Evolutionary conservation across 306 rosid genomes (phyloP).

Genomic region (Cajanus cajan): DNA sequence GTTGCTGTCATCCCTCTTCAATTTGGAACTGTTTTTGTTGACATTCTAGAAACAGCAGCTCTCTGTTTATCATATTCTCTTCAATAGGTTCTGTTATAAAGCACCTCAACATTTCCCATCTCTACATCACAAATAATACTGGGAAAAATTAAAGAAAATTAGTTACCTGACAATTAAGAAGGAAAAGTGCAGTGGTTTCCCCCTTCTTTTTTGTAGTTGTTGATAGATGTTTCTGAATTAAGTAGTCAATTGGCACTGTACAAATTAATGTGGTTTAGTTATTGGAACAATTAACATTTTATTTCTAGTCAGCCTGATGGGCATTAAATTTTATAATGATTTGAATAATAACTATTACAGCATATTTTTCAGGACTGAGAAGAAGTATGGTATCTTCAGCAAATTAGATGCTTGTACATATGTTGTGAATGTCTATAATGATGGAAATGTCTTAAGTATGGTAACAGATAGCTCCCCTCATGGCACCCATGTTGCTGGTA

Average conservation of each 20-base stretch:
- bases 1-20: too few species aligned
- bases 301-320: background rate
- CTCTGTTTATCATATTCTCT: background rate
- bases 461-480: slow-evolving; percentile 96
- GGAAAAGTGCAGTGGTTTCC: slow-evolving; percentile 11
- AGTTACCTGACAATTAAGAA: background rate
- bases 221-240: slow-evolving; percentile 16
- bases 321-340: slow-evolving; percentile 15
- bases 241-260: slow-evolving; percentile 3
- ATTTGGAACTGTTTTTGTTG: background rate
- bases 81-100: background rate
- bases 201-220: slow-evolving; percentile 13
- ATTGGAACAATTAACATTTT: slow-evolving; percentile 18
- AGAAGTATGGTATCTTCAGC: slow-evolving; percentile 82
- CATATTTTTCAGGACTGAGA: slow-evolving; percentile 67
- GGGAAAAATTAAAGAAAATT: background rate
- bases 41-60: slow-evolving; percentile 7
- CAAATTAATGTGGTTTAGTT: slow-evolving; percentile 21
- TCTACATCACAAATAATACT: background rate
- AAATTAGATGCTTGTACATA: slow-evolving; percentile 91
- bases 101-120: background rate
- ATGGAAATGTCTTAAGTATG: slow-evolving; percentile 81
- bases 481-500: slow-evolving; percentile 97
- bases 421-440: slow-evolving; percentile 79
- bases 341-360: slow-evolving; percentile 26